phyloP scores from a whole-genome alignment of 2,329 filamentous ascomycete species.

The Hawksworthiomyces lignivorus region DNA sequence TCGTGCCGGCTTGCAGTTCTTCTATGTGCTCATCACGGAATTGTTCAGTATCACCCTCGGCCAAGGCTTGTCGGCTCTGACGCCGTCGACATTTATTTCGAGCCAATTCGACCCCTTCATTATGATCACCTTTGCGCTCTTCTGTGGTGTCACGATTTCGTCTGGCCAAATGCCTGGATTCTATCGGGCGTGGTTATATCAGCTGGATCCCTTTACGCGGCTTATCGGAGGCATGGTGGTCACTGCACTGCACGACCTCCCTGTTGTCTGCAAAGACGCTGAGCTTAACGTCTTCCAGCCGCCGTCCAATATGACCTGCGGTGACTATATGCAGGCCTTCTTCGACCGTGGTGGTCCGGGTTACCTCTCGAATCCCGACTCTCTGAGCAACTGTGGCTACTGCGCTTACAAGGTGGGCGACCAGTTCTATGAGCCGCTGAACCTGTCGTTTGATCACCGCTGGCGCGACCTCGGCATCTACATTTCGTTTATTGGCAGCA shows the following conservation, averaged over 20 bases:
- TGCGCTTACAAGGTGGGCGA: conserved; percentile 76
- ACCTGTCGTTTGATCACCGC: conserved; percentile 56
- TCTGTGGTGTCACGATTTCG: conserved; percentile 82
- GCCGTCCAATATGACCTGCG: conserved; percentile 59
- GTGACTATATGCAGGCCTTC: conserved; percentile 66
- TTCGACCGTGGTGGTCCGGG: conserved; percentile 62
- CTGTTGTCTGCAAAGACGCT: conserved; percentile 49
- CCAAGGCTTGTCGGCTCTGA: conserved; percentile 68
- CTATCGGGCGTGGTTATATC: conserved; percentile 74
- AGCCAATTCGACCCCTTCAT: conserved; percentile 75
- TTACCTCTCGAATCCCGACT: conserved; percentile 58
- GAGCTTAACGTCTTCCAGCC: conserved; percentile 65
- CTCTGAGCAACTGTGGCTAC: conserved; percentile 64
- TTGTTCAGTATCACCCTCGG: conserved; percentile 75
- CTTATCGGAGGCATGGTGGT: conserved; percentile 74
- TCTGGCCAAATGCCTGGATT: conserved; percentile 68
- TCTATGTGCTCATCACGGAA: conserved; percentile 77
- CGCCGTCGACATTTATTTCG: conserved; percentile 70
- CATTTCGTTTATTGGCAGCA: conserved; percentile 67
- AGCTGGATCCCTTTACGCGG: conserved; percentile 76
- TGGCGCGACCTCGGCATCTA: conserved; percentile 83
- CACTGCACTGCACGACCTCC: conserved; percentile 61
- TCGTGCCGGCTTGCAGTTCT: conserved; percentile 77
- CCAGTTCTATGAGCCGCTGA: conserved; percentile 65
- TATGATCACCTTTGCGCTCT: conserved; percentile 74